phyloP scores from a whole-genome alignment of 2,329 filamentous ascomycete species.

The Atkinsonella texensis region DNA sequence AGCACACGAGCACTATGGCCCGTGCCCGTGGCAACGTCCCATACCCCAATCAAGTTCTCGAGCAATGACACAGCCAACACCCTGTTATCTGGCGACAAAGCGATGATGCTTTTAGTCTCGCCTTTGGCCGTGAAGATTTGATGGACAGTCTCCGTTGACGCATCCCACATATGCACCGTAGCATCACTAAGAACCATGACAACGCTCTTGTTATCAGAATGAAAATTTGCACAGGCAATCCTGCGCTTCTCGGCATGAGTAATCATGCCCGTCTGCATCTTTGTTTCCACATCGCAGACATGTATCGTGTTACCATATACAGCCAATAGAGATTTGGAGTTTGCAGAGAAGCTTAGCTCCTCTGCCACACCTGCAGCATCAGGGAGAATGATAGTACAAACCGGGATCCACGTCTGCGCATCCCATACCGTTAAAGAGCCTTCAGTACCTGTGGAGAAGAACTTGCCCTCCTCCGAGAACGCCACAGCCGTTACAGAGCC shows the following conservation, averaged over 20 bases:
- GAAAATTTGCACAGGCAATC: slow-evolving; percentile 8
- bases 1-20: slow-evolving; percentile 7
- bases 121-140: slow-evolving; percentile 7
- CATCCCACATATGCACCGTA: slow-evolving; percentile 7
- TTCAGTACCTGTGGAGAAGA: slow-evolving; percentile 7
- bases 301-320: slow-evolving; percentile 7
- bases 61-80: slow-evolving; percentile 7
- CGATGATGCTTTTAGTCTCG: slow-evolving; percentile 8
- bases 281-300: slow-evolving; percentile 6
- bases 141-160: slow-evolving; percentile 1
- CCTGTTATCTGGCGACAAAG: slow-evolving; percentile 7
- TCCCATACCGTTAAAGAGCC: slow-evolving; percentile 7
- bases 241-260: slow-evolving; percentile 4
- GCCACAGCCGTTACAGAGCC: slow-evolving; percentile 7
- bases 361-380: slow-evolving; percentile 7
- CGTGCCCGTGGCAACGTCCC: slow-evolving; percentile 7
- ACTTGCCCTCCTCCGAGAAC: slow-evolving; percentile 7
- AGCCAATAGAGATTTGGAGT: slow-evolving; percentile 7
- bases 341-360: slow-evolving; percentile 7
- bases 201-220: slow-evolving; percentile 5
- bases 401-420: background rate
- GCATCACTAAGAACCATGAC: slow-evolving; percentile 7
- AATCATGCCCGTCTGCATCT: background rate
- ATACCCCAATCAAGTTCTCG: slow-evolving; percentile 8
- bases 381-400: slow-evolving; percentile 7